Evolutionary conservation across 495 filamentous ascomycete genomes (phyloP).

Genomic region (Neurospora hispaniola): DNA sequence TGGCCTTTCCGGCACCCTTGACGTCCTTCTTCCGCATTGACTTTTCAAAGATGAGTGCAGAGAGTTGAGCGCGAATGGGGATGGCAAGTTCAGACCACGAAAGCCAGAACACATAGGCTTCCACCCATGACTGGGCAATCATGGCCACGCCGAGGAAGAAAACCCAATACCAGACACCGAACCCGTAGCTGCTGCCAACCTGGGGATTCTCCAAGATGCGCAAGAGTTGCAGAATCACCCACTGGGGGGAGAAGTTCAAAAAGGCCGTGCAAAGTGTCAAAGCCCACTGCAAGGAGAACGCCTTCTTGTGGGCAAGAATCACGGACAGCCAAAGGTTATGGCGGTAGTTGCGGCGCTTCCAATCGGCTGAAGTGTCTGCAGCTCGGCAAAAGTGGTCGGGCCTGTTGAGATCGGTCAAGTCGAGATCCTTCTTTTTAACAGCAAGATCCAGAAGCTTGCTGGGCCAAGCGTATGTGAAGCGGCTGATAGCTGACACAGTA

Average conservation of each 20-base stretch:
- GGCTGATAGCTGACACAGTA: slow-evolving; percentile 47
- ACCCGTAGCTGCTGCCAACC: slow-evolving; percentile 26
- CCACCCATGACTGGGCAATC: slow-evolving; percentile 44
- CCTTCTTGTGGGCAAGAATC: slow-evolving; percentile 40
- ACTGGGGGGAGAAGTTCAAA: slow-evolving; percentile 58
- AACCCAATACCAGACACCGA: slow-evolving; percentile 58
- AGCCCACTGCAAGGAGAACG: slow-evolving; percentile 43
- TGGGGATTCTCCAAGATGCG: slow-evolving; percentile 48
- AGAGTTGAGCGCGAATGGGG: slow-evolving; percentile 58
- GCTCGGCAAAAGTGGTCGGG: slow-evolving; percentile 41
- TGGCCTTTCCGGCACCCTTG: slow-evolving; percentile 31
- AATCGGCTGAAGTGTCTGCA: slow-evolving; percentile 34
- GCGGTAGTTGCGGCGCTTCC: slow-evolving; percentile 38
- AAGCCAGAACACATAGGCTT: slow-evolving; percentile 54
- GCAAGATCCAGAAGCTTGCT: slow-evolving; percentile 41
- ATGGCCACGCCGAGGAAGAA: slow-evolving; percentile 48
- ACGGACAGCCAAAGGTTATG: slow-evolving; percentile 54
- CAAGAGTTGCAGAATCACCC: slow-evolving; percentile 56
- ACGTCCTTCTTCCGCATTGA: slow-evolving; percentile 72
- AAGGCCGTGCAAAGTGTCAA: slow-evolving; percentile 44
- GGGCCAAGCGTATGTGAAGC: slow-evolving; percentile 58
- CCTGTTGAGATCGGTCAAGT: slow-evolving; percentile 49
- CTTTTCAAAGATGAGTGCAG: slow-evolving; percentile 66
- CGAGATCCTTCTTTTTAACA: slow-evolving; percentile 43
- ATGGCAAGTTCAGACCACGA: slow-evolving; percentile 52